Conservation (phyloP, 2,329 filamentous ascomycete species). For the Fusarium compactum region DNA sequence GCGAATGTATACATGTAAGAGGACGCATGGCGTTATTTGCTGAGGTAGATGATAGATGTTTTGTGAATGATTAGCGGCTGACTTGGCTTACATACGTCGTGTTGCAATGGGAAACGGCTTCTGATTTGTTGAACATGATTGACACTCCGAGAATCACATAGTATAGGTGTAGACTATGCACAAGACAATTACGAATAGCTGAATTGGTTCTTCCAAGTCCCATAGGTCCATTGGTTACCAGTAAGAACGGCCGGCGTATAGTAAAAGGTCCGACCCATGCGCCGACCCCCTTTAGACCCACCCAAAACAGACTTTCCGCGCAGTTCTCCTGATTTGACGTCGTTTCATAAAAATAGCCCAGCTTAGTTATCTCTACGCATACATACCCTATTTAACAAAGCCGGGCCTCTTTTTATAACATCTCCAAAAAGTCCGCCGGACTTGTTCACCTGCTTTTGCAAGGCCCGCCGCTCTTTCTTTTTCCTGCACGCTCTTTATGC, state of each 20-base stretch:
- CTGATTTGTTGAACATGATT: background rate
- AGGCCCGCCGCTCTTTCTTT: conserved; percentile 3
- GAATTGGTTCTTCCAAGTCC: background rate
- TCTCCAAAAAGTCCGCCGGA: conserved; percentile 45
- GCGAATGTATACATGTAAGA: background rate
- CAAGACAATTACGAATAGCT: background rate
- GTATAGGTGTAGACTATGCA: background rate
- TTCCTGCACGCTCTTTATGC: conserved; percentile 19
- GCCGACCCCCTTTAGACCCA: conserved; percentile 21
- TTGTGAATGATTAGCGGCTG: background rate
- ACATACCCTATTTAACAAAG: background rate
- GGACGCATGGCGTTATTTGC: background rate
- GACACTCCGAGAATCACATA: background rate
- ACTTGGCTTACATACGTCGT: background rate
- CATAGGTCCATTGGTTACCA: background rate
- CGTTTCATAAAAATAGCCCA: conserved; percentile 15
- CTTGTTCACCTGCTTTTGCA: conserved; percentile 26
- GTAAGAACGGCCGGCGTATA: background rate
- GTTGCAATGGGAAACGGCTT: background rate
- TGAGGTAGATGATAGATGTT: background rate
- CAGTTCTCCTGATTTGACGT: conserved; percentile 23
- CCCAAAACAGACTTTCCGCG: conserved; percentile 29
- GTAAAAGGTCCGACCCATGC: background rate
- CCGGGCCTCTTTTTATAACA: conserved; percentile 1
- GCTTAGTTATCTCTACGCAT: background rate